Conservation (phyloP, 768 basidiomycete species). For the Phaffia tasmanica region DNA sequence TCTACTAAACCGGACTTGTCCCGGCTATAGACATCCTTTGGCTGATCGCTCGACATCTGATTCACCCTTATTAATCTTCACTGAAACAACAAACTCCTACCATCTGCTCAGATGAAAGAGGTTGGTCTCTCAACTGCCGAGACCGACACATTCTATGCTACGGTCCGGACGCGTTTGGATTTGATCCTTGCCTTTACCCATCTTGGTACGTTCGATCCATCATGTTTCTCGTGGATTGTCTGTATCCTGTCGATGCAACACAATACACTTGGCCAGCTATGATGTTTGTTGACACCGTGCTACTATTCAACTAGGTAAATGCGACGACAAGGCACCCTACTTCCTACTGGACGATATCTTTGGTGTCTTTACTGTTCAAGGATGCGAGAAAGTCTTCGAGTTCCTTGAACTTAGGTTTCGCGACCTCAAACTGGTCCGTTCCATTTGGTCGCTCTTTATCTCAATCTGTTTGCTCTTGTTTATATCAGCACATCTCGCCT, state of each 20-base stretch:
- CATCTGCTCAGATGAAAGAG: conserved; percentile 10
- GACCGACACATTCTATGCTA: not conserved
- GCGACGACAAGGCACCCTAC: conserved; percentile 18
- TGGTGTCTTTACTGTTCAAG: conserved; percentile 4
- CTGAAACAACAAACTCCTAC: not conserved
- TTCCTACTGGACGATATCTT: conserved; percentile 18
- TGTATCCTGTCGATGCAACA: not conserved
- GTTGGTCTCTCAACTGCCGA: not conserved
- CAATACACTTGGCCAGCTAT: not conserved
- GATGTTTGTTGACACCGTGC: not conserved
- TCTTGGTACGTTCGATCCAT: not conserved
- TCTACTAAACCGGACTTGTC: not conserved
- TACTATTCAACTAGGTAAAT: conserved; percentile 15
- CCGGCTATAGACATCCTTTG: not conserved
- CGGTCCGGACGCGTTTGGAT: conserved; percentile 8
- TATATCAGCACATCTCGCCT: not conserved
- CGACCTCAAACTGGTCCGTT: conserved; percentile 21
- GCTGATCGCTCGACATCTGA: not conserved
- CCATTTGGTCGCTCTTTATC: not conserved
- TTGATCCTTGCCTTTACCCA: conserved; percentile 14
- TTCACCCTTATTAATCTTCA: not conserved
- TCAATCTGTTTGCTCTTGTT: not conserved
- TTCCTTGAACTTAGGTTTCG: conserved; percentile 19
- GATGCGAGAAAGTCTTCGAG: conserved; percentile 17
- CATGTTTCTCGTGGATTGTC: not conserved